Evolutionary conservation across 1,139 yeast genomes (phyloP).

Genomic region (Yamadazyma pseudoaaseri): DNA sequence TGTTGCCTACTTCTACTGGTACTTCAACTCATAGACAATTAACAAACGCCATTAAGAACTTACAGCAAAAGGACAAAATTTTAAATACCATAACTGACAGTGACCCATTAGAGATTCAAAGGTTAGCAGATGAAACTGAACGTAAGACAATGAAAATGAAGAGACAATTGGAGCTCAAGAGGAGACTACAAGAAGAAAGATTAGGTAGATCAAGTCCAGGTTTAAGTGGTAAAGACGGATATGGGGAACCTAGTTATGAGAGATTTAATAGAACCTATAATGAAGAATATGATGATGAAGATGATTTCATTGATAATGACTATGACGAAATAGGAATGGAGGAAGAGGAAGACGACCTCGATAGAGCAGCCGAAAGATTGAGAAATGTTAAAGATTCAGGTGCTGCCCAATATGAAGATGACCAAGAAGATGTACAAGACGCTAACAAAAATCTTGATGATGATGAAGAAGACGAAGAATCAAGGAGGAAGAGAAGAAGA

Average conservation of each 20-base stretch:
- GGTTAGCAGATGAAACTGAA: constrained; percentile 78
- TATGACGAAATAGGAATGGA: constrained; percentile 54
- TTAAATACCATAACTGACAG: constrained; percentile 67
- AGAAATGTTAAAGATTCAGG: constrained; percentile 59
- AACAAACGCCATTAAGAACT: constrained; percentile 72
- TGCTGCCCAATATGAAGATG: constrained; percentile 45
- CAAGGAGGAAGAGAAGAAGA: constrained; percentile 37
- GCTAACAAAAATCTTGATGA: constrained; percentile 21
- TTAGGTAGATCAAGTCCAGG: constrained; percentile 30
- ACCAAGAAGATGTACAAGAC: constrained; percentile 35
- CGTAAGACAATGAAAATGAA: constrained; percentile 66
- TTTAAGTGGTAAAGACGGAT: constrained; percentile 14
- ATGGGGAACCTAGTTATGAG: constrained; percentile 39
- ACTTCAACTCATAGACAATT: constrained; percentile 80
- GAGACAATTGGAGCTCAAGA: constrained; percentile 61
- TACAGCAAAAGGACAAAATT: constrained; percentile 60
- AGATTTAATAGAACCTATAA: constrained; percentile 41
- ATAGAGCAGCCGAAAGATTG: constrained; percentile 64
- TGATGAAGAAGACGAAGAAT: constrained; percentile 12
- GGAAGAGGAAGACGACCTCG: constrained; percentile 59
- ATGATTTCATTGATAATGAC: constrained; percentile 42
- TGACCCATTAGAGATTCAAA: constrained; percentile 86
- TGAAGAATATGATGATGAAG: constrained; percentile 47
- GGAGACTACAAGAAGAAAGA: constrained; percentile 47
- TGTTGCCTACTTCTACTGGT: constrained; percentile 84